Evolutionary conservation across 2,329 filamentous ascomycete species (phyloP).

Genomic region (Monosporascus sp.): DNA sequence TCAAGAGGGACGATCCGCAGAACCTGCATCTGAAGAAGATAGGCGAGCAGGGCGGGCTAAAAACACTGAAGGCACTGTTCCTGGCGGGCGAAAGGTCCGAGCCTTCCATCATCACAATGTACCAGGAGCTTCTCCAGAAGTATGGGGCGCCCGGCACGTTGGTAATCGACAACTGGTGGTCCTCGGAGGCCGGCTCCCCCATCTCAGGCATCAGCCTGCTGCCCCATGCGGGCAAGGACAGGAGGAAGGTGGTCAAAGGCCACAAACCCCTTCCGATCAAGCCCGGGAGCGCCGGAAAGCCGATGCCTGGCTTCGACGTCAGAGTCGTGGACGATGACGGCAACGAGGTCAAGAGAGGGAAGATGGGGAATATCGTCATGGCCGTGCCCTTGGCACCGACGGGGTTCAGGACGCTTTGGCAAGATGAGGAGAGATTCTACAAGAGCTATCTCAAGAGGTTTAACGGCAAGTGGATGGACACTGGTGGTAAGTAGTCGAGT

Average conservation of each 20-base stretch:
- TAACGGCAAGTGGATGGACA: constrained; percentile 77
- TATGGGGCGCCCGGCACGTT: constrained; percentile 60
- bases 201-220: constrained; percentile 51
- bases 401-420: constrained; percentile 79
- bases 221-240: constrained; percentile 54
- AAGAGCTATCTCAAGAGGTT: constrained; percentile 81
- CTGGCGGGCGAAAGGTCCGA: constrained; percentile 87
- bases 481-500: constrained; percentile 44
- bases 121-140: constrained; percentile 64
- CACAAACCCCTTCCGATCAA: constrained; percentile 54
- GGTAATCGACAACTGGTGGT: constrained; percentile 59
- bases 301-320: constrained; percentile 89
- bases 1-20: constrained; percentile 77
- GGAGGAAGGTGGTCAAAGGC: constrained; percentile 35
- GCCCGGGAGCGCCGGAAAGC: constrained; percentile 82
- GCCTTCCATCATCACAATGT: constrained; percentile 76
- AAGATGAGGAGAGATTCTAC: constrained; percentile 81
- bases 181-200: constrained; percentile 53
- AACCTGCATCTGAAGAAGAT: constrained; percentile 59
- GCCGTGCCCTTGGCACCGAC: constrained; percentile 78
- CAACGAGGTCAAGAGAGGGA: constrained; percentile 61
- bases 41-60: constrained; percentile 66
- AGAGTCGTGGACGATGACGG: constrained; percentile 78
- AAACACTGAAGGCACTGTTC: constrained; percentile 68
- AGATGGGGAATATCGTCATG: constrained; percentile 90